Evolutionary conservation across 352 stramenopile genomes (phyloP).

Genomic region (Phytophthora colocasiae): DNA sequence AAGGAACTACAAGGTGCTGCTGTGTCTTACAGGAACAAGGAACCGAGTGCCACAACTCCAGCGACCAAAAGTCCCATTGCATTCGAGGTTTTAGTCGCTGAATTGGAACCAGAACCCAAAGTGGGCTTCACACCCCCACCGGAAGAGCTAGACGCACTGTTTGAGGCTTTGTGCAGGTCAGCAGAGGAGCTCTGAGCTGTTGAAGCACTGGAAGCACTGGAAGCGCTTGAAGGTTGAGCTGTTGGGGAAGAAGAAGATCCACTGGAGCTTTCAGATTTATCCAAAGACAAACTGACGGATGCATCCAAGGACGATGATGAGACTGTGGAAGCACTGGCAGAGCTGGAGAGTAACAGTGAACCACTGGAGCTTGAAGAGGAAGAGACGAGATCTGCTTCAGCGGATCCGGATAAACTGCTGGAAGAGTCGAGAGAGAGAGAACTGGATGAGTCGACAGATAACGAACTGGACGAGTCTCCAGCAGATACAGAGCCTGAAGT

Average conservation of each 20-base stretch:
- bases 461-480: constrained; percentile 5
- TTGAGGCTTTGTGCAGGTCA: constrained; percentile 1
- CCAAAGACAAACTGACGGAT: constrained; percentile 13
- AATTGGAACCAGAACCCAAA: constrained; percentile 14
- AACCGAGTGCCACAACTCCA: neutral
- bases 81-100: constrained; percentile 3
- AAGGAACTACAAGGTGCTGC: neutral
- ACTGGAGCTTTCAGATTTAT: constrained; percentile 9
- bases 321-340: constrained; percentile 1
- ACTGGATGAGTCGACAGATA: constrained; percentile 6
- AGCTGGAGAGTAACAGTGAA: constrained; percentile 13
- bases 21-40: constrained; percentile 5
- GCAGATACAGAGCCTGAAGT: constrained; percentile 14
- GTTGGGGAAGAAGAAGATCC: neutral
- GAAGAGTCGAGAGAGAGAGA: constrained; percentile 1
- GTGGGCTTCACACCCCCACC: neutral
- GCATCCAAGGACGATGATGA: constrained; percentile 9
- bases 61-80: neutral
- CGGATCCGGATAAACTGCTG: neutral
- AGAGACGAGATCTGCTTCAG: neutral
- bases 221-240: neutral
- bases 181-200: constrained; percentile 12
- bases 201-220: neutral
- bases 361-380: constrained; percentile 8
- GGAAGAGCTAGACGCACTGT: constrained; percentile 5